These are phyloP conservation scores for Iris pallida DNA, from an alignment of 116 monocot species.

Conservation along the genomic window DNA sequence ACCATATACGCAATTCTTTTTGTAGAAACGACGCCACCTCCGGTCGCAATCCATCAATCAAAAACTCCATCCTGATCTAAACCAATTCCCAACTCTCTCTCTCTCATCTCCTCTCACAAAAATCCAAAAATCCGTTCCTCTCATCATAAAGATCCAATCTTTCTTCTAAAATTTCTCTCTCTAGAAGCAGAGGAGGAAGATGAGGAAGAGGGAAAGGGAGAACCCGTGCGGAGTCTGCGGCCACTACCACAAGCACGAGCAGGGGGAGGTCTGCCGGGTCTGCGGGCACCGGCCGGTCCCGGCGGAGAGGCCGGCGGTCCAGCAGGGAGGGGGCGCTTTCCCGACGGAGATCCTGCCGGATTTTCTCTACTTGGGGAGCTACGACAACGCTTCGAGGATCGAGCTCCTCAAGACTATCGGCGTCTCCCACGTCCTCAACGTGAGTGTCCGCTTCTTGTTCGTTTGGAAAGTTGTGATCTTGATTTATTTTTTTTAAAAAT, in stretches of 20 bases:
- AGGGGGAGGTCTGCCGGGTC: slow-evolving; percentile 84
- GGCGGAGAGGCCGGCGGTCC: slow-evolving; percentile 19
- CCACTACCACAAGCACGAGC: slow-evolving; percentile 91
- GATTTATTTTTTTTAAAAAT: too few relatives aligned
- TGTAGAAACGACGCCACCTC: too few relatives aligned
- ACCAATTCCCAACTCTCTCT: too few relatives aligned
- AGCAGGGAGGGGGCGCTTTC: slow-evolving; percentile 56
- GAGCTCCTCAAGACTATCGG: slow-evolving; percentile 88
- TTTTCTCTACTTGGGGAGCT: slow-evolving; percentile 86
- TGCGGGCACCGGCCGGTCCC: slow-evolving; percentile 70
- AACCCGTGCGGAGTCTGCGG: slow-evolving; percentile 92
- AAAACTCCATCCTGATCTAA: too few relatives aligned
- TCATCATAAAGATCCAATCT: too few relatives aligned
- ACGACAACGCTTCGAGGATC: slow-evolving; percentile 88
- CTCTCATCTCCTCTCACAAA: too few relatives aligned
- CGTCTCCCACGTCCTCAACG: slow-evolving; percentile 84
- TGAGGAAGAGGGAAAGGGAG: slow-evolving; percentile 98
- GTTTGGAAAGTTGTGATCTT: too few relatives aligned
- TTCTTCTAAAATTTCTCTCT: background rate
- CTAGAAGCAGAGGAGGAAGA: slow-evolving; percentile 7
- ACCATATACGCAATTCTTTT: too few relatives aligned
- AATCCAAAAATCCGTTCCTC: too few relatives aligned
- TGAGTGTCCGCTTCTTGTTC: slow-evolving; percentile 10
- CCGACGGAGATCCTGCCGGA: slow-evolving; percentile 74
- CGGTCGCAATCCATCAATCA: too few relatives aligned